A percentile compares a stretch with the other conserved stretches of the same genome.
phyloP scores from a whole-genome alignment of 208 protist genomes.

The Crithidia bombi region DNA sequence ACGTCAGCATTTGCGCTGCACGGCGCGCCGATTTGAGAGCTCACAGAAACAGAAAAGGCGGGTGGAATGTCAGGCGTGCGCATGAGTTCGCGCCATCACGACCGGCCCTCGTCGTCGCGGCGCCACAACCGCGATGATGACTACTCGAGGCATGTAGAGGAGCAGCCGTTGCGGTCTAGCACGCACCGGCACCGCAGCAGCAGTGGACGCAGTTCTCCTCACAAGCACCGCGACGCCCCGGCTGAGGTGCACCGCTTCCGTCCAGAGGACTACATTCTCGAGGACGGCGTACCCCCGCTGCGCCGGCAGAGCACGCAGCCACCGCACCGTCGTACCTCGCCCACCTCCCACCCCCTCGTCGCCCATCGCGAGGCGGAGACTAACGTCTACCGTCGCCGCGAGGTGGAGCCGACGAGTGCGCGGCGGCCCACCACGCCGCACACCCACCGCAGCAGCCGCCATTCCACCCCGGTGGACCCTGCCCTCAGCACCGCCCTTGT shows the following conservation, averaged over 20 bases:
- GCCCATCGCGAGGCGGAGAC: conserved; percentile 6
- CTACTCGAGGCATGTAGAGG: conserved; percentile 2
- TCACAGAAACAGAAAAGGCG: not conserved
- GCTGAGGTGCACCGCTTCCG: conserved; percentile 10
- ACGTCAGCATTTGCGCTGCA: no score
- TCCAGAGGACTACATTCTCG: conserved; percentile 21
- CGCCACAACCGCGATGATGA: conserved; percentile 18
- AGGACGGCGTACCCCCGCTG: conserved; percentile 27
- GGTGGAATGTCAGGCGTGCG: conserved; percentile 15
- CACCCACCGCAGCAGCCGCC: conserved; percentile 14
- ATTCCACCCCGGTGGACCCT: not conserved
- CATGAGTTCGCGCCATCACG: conserved; percentile 21
- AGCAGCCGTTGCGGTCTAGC: conserved; percentile 8
- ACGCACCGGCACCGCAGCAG: conserved; percentile 29
- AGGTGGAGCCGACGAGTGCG: conserved; percentile 21
- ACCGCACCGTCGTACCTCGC: conserved; percentile 26
- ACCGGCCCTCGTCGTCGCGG: conserved; percentile 16
- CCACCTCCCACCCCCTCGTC: conserved; percentile 12
- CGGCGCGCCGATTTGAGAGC: no score
- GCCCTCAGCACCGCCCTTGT: conserved; percentile 24
- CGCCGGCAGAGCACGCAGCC: conserved; percentile 45
- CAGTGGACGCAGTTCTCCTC: conserved; percentile 18
- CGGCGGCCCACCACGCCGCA: conserved; percentile 2
- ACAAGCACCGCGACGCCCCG: conserved; percentile 4
- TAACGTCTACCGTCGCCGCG: conserved; percentile 24